A percentile compares a stretch with the other conserved stretches of the same genome.
Evolutionary conservation across 306 rosid species (phyloP).

Genomic region (Gynostemma pentaphyllum): DNA sequence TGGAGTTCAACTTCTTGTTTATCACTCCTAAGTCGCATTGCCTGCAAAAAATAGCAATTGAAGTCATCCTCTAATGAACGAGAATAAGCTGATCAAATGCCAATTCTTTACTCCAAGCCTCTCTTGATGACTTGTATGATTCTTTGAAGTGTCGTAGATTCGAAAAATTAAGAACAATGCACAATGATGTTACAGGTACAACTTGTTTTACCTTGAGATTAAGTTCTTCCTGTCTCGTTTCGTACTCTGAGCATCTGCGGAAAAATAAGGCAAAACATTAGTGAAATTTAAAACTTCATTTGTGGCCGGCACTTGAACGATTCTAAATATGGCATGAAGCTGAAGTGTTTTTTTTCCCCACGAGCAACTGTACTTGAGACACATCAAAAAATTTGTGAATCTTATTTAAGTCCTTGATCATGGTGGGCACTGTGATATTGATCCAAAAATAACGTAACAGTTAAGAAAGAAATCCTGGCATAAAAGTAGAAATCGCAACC

Average conservation of each 20-base stretch:
- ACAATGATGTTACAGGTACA: slow-evolving; percentile 1
- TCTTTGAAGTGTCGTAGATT: too few species aligned
- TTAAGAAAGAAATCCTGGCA: neutral
- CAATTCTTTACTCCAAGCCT: too few species aligned
- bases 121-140: too few species aligned
- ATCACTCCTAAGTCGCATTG: slow-evolving; percentile 31
- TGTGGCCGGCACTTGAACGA: neutral
- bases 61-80: neutral
- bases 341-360: too few species aligned
- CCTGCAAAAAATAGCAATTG: slow-evolving; percentile 37
- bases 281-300: slow-evolving; percentile 5
- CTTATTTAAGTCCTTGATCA: too few species aligned
- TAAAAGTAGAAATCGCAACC: neutral
- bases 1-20: slow-evolving; percentile 25
- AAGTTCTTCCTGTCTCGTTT: slow-evolving; percentile 38
- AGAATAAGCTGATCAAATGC: neutral
- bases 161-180: neutral
- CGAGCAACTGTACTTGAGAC: too few species aligned
- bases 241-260: slow-evolving; percentile 49
- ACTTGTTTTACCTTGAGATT: slow-evolving; percentile 43
- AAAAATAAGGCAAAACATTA: slow-evolving; percentile 2
- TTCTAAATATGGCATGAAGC: too few species aligned
- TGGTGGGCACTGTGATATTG: too few species aligned
- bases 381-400: too few species aligned
- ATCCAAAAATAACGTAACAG: neutral